Evolutionary conservation across 179 eudicot species (phyloP).

Genomic region (Heliamphora pulchella): DNA sequence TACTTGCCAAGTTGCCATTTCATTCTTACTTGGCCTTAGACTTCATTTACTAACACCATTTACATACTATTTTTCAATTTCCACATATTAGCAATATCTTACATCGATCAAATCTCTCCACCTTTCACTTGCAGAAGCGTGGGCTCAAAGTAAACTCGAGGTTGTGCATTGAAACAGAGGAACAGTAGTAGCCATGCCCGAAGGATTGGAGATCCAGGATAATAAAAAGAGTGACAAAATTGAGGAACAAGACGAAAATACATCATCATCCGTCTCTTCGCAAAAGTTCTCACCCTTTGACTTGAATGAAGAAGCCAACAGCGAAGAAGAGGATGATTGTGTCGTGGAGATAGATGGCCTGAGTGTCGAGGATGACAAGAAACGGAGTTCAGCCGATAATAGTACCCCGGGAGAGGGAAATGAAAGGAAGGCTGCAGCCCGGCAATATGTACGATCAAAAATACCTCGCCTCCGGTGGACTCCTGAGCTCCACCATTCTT

Average conservation of each 20-base stretch:
- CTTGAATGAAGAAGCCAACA: constrained; percentile 29
- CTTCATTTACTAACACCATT: neutral
- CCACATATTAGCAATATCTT: neutral
- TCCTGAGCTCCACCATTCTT: constrained; percentile 39
- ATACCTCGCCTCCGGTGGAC: constrained; percentile 44
- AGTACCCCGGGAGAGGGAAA: constrained; percentile 14
- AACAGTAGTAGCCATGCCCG: constrained; percentile 11
- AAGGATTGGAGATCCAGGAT: neutral
- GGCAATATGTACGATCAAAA: constrained; percentile 36
- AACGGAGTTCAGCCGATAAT: constrained; percentile 14
- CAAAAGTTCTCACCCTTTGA: constrained; percentile 21
- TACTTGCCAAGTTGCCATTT: neutral
- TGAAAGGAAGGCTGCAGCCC: constrained; percentile 20
- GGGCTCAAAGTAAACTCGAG: neutral
- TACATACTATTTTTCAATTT: neutral
- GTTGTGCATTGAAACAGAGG: neutral
- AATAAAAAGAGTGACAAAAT: neutral
- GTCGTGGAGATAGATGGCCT: neutral
- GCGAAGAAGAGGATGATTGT: constrained; percentile 16
- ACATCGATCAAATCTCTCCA: neutral
- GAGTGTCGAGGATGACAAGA: constrained; percentile 12
- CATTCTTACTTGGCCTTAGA: neutral
- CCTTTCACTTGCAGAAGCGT: neutral
- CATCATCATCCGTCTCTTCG: constrained; percentile 16
- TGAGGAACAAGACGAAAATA: constrained; percentile 12